Base-by-base conservation (phyloP, 352 stramenopile genomes). In the Phytopythium chamaehyphon region DNA sequence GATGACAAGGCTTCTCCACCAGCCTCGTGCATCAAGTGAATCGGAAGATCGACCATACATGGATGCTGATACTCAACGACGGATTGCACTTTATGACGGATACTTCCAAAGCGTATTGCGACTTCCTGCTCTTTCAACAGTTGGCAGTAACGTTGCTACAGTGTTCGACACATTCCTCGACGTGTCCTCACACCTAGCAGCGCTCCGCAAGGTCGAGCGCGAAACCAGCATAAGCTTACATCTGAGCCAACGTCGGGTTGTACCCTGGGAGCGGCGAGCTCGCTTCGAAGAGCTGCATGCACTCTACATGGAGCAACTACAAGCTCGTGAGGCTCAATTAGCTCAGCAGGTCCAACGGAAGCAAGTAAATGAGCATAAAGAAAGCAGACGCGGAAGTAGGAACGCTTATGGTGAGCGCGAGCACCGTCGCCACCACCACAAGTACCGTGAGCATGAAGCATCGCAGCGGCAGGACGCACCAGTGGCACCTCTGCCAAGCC, bases 101-200 rank as follows among this genome's bases (percentile, higher is more conserved):
- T 90, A 86, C 57, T 22, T 84, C 22, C 71, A 87, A 40, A 45
- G 71, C 24, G 46, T 90, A 22, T 56, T 90, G 33, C 57, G 54
- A 11, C 55, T 86, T 9, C 68, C 72, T 6, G 55, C 56, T 15
- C 73, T 93, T n/a, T 84, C 73, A 4, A 59, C 53, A 12, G 79
- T 86, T 56, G 71, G 71, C 7, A 86, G 69, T 44, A 73, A 88
- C 24, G 75, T 42, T 3, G 71, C 66, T 40, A 61, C 69, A 16
- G 73, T 89, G 64, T 63, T 93, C 4, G 69, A 90, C 59, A 64
- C 61, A 2, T 93, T 93, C 45, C 60, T 90, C 39, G 76, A 86
- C 38, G 72, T 90, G 24, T 73, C 76, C 11, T 37, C 57, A 35
- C 77, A 93, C 50, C 56, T 87, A 11, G 44, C 54, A 2, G 61